Percentiles rank a stretch among this genome's conserved stretches.
phyloP scores from a whole-genome alignment of 176 grass and related monocot species.

The bread wheat (Triticum aestivum) region IWGSC_CS_RefSeq_v2.1 NC_057799.1:133074060-133074559 shows the following conservation, averaged over 20 bases:
- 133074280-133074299: too few species aligned
- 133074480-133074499: background rate
- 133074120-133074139: background rate
- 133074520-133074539: constrained; percentile 21
- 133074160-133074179: background rate
- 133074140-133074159: background rate
- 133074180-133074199: background rate
- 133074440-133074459: background rate
- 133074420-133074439: too few species aligned
- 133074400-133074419: too few species aligned
- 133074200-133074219: too few species aligned
- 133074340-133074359: background rate
- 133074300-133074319: background rate
- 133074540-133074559: constrained; percentile 30
- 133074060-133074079: too few species aligned
- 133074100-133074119: background rate
- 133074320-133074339: background rate
- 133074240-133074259: background rate
- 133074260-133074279: too few species aligned
- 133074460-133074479: background rate
- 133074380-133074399: background rate
- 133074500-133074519: constrained; percentile 45
- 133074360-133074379: background rate
- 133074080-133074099: too few species aligned
- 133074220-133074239: background rate